Evolutionary conservation across 225 moss, liverwort and hornwort species (phyloP).

Genomic region (Pseudisothecium myosuroides): DNA sequence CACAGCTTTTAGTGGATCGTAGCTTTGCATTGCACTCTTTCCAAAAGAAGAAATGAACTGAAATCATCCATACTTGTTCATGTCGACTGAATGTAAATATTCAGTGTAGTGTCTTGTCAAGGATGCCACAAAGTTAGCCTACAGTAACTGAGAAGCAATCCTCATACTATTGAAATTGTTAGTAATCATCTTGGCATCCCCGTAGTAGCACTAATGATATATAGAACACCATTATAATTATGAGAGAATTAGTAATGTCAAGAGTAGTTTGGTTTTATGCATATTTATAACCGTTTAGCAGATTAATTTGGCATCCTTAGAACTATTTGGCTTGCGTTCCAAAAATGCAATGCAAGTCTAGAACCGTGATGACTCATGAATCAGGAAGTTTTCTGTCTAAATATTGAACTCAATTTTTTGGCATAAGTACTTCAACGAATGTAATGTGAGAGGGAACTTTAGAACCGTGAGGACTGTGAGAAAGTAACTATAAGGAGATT

Average conservation of each 20-base stretch:
- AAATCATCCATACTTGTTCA: neutral
- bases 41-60: neutral
- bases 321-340: neutral
- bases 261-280: neutral
- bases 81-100: neutral
- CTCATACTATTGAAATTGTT: neutral
- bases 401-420: neutral
- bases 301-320: neutral
- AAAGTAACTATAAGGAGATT: neutral
- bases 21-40: neutral
- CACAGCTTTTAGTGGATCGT: neutral
- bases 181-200: neutral
- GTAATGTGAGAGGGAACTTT: neutral
- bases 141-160: neutral
- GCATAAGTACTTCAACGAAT: neutral
- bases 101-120: neutral
- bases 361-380: neutral
- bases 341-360: neutral
- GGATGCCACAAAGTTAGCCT: neutral
- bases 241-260: neutral
- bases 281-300: neutral
- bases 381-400: neutral
- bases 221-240: neutral
- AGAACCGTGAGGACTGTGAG: neutral
- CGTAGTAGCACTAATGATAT: neutral